phyloP scores from a whole-genome alignment of 2,329 filamentous ascomycete species.

The Amphichorda felina region DNA sequence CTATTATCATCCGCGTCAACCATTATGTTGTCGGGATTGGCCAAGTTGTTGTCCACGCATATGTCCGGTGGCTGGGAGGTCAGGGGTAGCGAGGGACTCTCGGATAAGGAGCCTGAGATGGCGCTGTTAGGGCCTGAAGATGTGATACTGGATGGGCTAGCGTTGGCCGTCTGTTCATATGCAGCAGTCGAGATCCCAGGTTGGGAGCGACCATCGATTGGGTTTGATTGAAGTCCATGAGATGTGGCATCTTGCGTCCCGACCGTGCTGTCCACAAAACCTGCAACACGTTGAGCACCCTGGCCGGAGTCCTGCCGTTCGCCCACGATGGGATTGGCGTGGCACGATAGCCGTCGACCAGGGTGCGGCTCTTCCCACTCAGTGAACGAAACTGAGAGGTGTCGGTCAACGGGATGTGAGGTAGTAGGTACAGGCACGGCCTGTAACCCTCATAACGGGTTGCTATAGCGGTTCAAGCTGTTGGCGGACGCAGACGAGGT shows the following conservation, averaged over 20 bases:
- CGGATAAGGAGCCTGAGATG: neutral
- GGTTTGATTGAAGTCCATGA: no score
- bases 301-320: neutral
- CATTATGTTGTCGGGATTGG: neutral
- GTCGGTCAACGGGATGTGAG: conserved; percentile 10
- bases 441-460: conserved; percentile 45
- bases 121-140: neutral
- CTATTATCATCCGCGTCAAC: neutral
- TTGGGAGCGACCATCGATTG: no score
- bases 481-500: conserved; percentile 29
- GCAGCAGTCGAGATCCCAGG: no score
- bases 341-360: conserved; percentile 24
- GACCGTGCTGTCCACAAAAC: conserved; percentile 5
- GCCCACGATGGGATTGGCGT: neutral
- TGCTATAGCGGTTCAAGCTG: conserved; percentile 22
- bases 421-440: conserved; percentile 37
- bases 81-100: neutral
- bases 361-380: conserved; percentile 34
- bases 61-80: neutral
- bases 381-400: conserved; percentile 1
- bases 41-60: neutral
- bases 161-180: neutral
- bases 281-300: neutral
- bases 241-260: neutral
- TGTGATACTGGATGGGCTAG: neutral